A percentile compares a stretch with the other conserved stretches of the same genome.
Conservation (phyloP, 805 yeast species). For the Candida parachauliodes region DNA sequence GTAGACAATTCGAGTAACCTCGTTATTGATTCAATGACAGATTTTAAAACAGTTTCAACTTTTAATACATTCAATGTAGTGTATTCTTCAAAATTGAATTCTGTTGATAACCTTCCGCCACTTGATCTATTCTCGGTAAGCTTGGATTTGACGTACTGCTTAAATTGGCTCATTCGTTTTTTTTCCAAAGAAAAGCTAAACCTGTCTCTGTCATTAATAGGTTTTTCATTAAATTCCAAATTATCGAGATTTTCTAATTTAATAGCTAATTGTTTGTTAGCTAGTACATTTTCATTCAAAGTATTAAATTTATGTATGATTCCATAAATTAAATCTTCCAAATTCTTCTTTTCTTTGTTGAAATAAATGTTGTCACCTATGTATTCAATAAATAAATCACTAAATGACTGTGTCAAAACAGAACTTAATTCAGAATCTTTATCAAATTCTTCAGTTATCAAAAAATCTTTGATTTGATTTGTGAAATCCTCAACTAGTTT, state of each 20-base stretch:
- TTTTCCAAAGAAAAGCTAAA: slow-evolving; percentile 34
- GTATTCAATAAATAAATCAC: slow-evolving; percentile 72
- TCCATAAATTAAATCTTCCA: slow-evolving; percentile 51
- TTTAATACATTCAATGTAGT: slow-evolving; percentile 36
- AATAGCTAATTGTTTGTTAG: slow-evolving; percentile 31
- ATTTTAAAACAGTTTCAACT: slow-evolving; percentile 63
- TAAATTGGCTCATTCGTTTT: slow-evolving; percentile 50
- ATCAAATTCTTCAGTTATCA: slow-evolving; percentile 45
- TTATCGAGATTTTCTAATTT: slow-evolving; percentile 32
- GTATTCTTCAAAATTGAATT: slow-evolving; percentile 18
- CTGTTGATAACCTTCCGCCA: slow-evolving; percentile 3
- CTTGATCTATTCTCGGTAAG: slow-evolving; percentile 31
- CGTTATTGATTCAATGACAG: slow-evolving; percentile 73
- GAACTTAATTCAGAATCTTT: slow-evolving; percentile 41
- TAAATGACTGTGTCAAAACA: slow-evolving; percentile 66
- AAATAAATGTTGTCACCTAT: slow-evolving; percentile 67
- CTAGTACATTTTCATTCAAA: slow-evolving; percentile 31
- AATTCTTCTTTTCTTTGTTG: slow-evolving; percentile 62
- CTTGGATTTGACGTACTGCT: slow-evolving; percentile 46
- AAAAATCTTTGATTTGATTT: slow-evolving; percentile 59
- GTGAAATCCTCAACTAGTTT: slow-evolving; percentile 56
- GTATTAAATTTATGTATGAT: slow-evolving; percentile 44
- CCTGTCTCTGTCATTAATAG: slow-evolving; percentile 25
- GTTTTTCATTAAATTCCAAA: slow-evolving; percentile 16
- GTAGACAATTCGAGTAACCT: slow-evolving; percentile 74